phyloP scores from a whole-genome alignment of 2,329 filamentous ascomycete species.

The Chalara sp. region DNA sequence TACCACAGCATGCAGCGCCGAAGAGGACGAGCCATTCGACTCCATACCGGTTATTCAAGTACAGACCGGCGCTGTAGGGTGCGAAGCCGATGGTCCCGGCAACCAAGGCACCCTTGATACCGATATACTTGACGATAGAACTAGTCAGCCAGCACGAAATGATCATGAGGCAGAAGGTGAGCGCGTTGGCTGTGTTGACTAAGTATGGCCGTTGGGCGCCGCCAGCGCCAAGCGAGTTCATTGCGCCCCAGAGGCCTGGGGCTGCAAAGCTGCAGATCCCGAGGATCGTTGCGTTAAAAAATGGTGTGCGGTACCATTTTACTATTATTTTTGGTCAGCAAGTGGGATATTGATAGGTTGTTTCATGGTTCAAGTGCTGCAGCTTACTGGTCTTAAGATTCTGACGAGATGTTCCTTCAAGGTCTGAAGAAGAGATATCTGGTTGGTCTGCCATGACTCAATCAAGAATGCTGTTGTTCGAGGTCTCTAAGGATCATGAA shows the following conservation, averaged over 20 bases:
- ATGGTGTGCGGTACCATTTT: constrained; percentile 65
- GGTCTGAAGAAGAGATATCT: no score
- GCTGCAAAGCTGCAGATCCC: constrained; percentile 65
- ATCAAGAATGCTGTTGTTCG: no score
- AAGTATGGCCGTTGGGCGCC: constrained; percentile 58
- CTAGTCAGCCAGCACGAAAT: constrained; percentile 62
- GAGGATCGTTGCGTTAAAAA: constrained; percentile 66
- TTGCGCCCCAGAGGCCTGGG: constrained; percentile 65
- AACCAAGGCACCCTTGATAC: constrained; percentile 63
- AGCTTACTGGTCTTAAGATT: no score
- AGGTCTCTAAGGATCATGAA: no score
- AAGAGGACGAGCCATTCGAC: constrained; percentile 63
- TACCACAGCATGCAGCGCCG: constrained; percentile 29
- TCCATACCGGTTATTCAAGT: constrained; percentile 65
- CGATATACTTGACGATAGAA: constrained; percentile 57
- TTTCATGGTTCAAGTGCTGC: no score
- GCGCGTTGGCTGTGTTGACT: constrained; percentile 60
- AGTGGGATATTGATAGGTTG: no score
- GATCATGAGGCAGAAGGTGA: constrained; percentile 69
- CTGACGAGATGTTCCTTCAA: no score
- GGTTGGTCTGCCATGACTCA: no score
- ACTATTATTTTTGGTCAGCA: constrained; percentile 3
- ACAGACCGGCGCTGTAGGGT: constrained; percentile 64
- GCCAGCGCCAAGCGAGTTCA: constrained; percentile 68
- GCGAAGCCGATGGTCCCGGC: constrained; percentile 67